Base-by-base conservation (phyloP, 2,329 filamentous ascomycete genomes). In the Hymenoscyphus repandus region DNA sequence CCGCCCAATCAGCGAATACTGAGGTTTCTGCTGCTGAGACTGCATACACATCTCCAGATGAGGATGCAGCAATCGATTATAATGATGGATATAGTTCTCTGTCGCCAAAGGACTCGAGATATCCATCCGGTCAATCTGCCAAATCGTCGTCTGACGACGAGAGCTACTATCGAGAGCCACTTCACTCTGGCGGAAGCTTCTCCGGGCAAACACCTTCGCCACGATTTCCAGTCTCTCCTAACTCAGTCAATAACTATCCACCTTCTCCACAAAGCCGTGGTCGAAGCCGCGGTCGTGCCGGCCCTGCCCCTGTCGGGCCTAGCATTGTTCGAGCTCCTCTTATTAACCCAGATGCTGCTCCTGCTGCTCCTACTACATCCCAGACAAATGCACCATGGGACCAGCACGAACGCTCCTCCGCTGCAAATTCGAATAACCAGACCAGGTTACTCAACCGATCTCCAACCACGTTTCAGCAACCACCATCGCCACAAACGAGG, bases 21-120 rank as follows among this genome's bases (percentile, higher is more conserved):
- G 31, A 51, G 12, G 30, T n/a, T 30, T 49, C 47, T 32, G 32
- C 13, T 18, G 44, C 47, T 12, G 22, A 27, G 6, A 50, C 48
- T 7, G 46, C 40, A 13, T 46, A 39, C 13, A 52, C 50, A 13
- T 39, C 45, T 12, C 50, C 50, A 30, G 50, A 52, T 42, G 50
- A 49, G 9, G 38, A 40, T 40, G 18, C 18, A 18, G 38, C 18
- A 20, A 17, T 30, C 17, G 33, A 49, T 13, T 49, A 37, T 13
- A 41, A 49, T 20, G 46, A 45, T 41, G 18, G 50, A 45, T 42
- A 45, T 36, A 18, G 41, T 37, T 31, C 47, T 18, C 13, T 49
- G 13, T 49, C 47, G 13, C 32, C 31, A 37, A 49, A 39, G n/a
- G 31, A 49, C 12, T 13, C 47, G 5, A 49, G 44, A n/a, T 18